Base-by-base conservation (phyloP, 176 grass and related monocot species). In the Saccharum spontaneum region DNA sequence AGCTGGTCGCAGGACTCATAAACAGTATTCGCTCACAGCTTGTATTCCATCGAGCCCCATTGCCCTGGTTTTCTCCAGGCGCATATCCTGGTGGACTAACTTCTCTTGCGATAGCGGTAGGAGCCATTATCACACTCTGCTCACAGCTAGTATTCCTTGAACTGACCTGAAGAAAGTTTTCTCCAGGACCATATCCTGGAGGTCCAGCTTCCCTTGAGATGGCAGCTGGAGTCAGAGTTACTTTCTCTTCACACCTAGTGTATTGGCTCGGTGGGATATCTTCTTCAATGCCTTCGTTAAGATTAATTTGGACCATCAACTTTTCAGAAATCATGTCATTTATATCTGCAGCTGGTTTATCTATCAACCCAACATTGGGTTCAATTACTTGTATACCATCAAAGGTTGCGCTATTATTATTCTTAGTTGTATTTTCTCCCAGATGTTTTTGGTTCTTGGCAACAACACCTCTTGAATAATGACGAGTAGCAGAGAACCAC, bases 401-500 rank as follows among this genome's bases (percentile, higher is more conserved):
- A 38, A 74, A 57, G 52, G 43, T 24, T 28, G 63, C 24, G 23
- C 23, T 83, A 68, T 64, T 36, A 49, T 63, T 87, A 67, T 90
- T 90, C 38, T 82, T 82, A 46, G 73, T 63, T 28, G 34, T 85
- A 60, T 44, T 23, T n/a, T 67, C 61, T 78, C 30, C 91, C 6
- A 8, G 45, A 46, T 52, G 38, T 44, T 79, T 90, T 50, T 34
- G 73, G 9, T 71, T 87, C 78, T 90, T 90, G 67, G 73, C 26
- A 57, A 79, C 75, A 52, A 55, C 77, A 77, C 41, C 55, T 86
- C 76, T 86, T 31, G 81, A 83, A 84, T 85, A 83, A 81, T 84
- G 76, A 52, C 88, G 88, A 67, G 86, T 73, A 71, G 76, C 86
- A 55, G 71, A 71, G 86, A 94, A 94, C 92, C 92, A 94, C 86